phyloP scores from a whole-genome alignment of 1,139 yeast species.

The Lodderomyces pseudojiufengensis region DNA sequence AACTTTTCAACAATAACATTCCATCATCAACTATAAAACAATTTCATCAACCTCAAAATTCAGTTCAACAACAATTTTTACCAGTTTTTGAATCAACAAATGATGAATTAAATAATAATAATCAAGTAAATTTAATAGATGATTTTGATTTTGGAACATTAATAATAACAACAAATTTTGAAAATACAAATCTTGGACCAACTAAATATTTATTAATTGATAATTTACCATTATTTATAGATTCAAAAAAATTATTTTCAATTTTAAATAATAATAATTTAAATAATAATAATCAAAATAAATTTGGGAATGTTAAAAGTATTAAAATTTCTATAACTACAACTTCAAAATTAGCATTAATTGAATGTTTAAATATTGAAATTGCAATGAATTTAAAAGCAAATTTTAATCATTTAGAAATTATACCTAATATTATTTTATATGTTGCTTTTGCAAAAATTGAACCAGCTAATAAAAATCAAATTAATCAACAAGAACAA shows the following conservation, averaged over 20 bases:
- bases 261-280: conserved; percentile 29
- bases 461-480: conserved; percentile 14
- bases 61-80: conserved; percentile 7
- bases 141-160: conserved; percentile 48
- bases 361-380: conserved; percentile 69
- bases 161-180: conserved; percentile 55
- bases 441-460: conserved; percentile 68
- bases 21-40: conserved; percentile 9
- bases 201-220: conserved; percentile 75
- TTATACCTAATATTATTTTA: conserved; percentile 68
- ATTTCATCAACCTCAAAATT: conserved; percentile 15
- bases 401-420: conserved; percentile 73
- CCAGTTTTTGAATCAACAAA: conserved; percentile 1
- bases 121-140: conserved; percentile 44
- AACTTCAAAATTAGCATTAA: conserved; percentile 52
- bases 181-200: conserved; percentile 68
- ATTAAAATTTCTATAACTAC: conserved; percentile 55
- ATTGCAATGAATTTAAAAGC: conserved; percentile 77
- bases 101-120: too few species aligned
- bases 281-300: conserved; percentile 26
- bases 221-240: conserved; percentile 58
- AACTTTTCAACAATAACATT: conserved; percentile 11
- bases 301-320: conserved; percentile 26
- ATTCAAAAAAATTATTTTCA: conserved; percentile 33
- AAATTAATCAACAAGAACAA: background rate